A percentile compares a stretch with the other conserved stretches of the same genome.
phyloP scores from a whole-genome alignment of 78 protist species.

The Acrasis kona region DNA sequence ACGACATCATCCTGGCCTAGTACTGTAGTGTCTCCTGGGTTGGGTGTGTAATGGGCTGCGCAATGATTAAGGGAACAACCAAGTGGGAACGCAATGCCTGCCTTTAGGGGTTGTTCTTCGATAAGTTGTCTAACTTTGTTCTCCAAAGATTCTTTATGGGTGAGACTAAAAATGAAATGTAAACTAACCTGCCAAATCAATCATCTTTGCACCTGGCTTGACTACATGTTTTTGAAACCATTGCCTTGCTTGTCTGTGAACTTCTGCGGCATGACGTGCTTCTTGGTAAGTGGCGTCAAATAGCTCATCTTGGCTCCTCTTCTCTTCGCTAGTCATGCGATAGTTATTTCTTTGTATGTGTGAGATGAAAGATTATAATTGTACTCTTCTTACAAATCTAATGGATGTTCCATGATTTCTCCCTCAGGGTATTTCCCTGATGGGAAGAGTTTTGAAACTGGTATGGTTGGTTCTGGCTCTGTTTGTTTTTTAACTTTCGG shows the following conservation, averaged over 20 bases:
- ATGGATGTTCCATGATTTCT: slow-evolving; percentile 29
- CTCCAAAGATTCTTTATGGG: slow-evolving; percentile 73
- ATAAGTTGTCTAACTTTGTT: slow-evolving; percentile 34
- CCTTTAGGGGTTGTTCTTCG: slow-evolving; percentile 56
- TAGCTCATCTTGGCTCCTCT: slow-evolving; percentile 51
- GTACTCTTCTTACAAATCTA: too few species aligned
- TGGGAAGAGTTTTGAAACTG: slow-evolving; percentile 39
- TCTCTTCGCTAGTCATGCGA: slow-evolving; percentile 69
- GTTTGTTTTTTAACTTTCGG: slow-evolving; percentile 17
- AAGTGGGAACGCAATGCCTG: slow-evolving; percentile 90
- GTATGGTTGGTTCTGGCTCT: slow-evolving; percentile 51
- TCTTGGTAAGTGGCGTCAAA: slow-evolving; percentile 27
- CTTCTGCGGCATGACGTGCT: slow-evolving; percentile 90
- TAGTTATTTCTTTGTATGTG: slow-evolving; percentile 47
- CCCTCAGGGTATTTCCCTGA: slow-evolving; percentile 31
- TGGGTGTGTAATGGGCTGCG: slow-evolving; percentile 98
- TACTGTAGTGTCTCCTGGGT: slow-evolving; percentile 93
- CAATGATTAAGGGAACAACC: slow-evolving; percentile 87
- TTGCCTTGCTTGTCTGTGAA: slow-evolving; percentile 68
- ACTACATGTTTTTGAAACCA: slow-evolving; percentile 30
- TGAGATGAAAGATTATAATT: too few species aligned
- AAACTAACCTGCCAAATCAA: too few species aligned
- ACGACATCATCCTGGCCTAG: slow-evolving; percentile 82
- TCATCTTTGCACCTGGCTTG: slow-evolving; percentile 74
- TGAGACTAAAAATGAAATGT: too few species aligned